These are phyloP conservation scores for Geotrichum siamense DNA, from an alignment of 1,139 yeast genomes.

Conservation along the genomic window DNA sequence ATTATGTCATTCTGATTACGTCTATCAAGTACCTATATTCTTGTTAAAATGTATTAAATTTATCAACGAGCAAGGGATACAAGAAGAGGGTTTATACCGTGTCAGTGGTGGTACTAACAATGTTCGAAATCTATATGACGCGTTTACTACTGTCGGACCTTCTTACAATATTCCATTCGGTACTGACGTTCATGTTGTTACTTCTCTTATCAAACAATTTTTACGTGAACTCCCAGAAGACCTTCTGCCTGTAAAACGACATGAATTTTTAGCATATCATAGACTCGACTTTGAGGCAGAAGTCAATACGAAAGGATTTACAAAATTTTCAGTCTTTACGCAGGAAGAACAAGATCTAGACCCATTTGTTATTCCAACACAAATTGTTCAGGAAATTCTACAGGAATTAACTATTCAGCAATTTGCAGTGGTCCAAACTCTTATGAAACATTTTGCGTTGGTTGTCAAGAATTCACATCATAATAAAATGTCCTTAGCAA, in stretches of 20 bases:
- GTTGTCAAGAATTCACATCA: conserved; percentile 21
- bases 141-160: conserved; percentile 58
- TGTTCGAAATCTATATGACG: conserved; percentile 50
- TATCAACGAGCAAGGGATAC: conserved; percentile 42
- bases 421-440: conserved; percentile 27
- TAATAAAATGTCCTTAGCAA: conserved; percentile 31
- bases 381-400: conserved; percentile 25
- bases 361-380: conserved; percentile 21
- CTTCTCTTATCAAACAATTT: conserved; percentile 71
- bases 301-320: background rate
- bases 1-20: conserved; percentile 20
- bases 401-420: conserved; percentile 23
- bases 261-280: conserved; percentile 19
- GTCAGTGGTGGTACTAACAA: conserved; percentile 72
- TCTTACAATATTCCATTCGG: conserved; percentile 53
- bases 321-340: conserved; percentile 13
- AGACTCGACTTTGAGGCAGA: conserved; percentile 4
- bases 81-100: conserved; percentile 77
- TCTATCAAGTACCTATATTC: conserved; percentile 24
- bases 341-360: conserved; percentile 20
- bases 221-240: conserved; percentile 79
- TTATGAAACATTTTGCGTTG: conserved; percentile 26
- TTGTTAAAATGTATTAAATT: conserved; percentile 24
- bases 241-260: conserved; percentile 34
- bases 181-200: conserved; percentile 75